Evolutionary conservation across 2,329 filamentous ascomycete species (phyloP), one percentile per base, ranked within the genome.

Genomic region (Ceratocystis colombiana): DNA sequence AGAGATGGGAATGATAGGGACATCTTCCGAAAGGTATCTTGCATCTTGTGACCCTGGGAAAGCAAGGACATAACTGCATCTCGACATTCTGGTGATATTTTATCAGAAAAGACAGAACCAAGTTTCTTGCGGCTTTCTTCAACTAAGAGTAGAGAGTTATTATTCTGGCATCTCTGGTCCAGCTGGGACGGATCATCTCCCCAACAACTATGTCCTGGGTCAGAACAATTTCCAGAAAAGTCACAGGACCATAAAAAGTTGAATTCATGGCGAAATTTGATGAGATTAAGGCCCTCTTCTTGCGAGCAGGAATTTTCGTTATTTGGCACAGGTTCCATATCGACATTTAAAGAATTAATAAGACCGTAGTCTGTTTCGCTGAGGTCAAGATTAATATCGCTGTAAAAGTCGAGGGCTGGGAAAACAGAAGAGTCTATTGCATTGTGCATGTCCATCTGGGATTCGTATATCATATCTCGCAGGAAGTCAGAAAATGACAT

Each of bases 21-120:
- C 22, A 84, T 81, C 62, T 77, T 80, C 68, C 72, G 79, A 74
- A 74, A 80, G 75, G 73, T 80, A 70, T 75, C 75, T 69, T 77
- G 77, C 48, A 76, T 77, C 61, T 80, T 81, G 70, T 82, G 86
- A 3, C 81, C 84, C 62, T 79, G 78, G 45, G 89, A 75, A 1
- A 89, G 81, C 67, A 88, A 79, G 10, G 82, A 84, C 66, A 90
- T 76, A 1, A 88, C 79, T 61, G 79, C 80, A 72, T 90, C 87
- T 2, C 85, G 80, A 22, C 76, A 78, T 5, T 79, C 74, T 28
- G 75, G 72, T 33, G 79, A 77, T 20, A 83, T 70, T 57, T 74
- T 78, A 53, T 81, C 78, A 2, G 73, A 71, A 50, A 79, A 71
- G 12, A 79, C 74, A 61, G 76, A 75, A 69, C 77, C 74, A 20